These are phyloP conservation scores for Decorospora gaudefroyi DNA, from an alignment of 2,329 filamentous ascomycete genomes.

Conservation along the genomic window DNA sequence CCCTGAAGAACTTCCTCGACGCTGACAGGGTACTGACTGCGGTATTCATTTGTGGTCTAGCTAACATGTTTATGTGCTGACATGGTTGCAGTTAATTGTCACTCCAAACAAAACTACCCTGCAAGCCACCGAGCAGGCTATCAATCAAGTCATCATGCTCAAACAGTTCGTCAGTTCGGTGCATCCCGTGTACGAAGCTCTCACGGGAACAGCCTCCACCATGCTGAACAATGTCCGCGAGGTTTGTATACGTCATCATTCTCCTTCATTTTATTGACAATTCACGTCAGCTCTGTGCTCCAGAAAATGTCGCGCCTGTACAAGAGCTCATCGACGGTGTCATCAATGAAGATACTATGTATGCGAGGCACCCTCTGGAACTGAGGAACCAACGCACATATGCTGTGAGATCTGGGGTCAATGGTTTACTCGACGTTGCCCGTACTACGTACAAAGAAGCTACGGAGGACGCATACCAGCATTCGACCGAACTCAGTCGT, in stretches of 20 bases:
- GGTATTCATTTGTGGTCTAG: conserved; percentile 50
- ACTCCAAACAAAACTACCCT: conserved; percentile 69
- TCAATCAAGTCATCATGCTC: conserved; percentile 84
- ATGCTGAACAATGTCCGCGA: conserved; percentile 70
- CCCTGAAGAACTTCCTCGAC: conserved; percentile 75
- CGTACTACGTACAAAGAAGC: conserved; percentile 88
- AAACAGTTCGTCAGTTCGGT: conserved; percentile 79
- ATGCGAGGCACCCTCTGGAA: conserved; percentile 78
- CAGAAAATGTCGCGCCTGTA: conserved; percentile 64
- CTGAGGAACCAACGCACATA: conserved; percentile 88
- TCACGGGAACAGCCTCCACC: conserved; percentile 66
- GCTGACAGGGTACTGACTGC: conserved; percentile 78
- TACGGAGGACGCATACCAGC: conserved; percentile 73
- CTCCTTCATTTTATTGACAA: background rate
- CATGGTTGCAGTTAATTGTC: conserved; percentile 68
- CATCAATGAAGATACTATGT: conserved; percentile 81
- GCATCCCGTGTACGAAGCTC: conserved; percentile 67
- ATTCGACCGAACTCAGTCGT: conserved; percentile 71
- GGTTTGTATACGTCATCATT: conserved; percentile 40
- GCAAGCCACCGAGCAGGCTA: conserved; percentile 73
- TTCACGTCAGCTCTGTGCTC: conserved; percentile 62
- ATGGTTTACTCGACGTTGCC: conserved; percentile 84
- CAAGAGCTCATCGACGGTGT: conserved; percentile 67
- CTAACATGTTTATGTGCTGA: conserved; percentile 16
- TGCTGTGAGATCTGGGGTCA: conserved; percentile 84